Evolutionary conservation across 2,329 filamentous ascomycete species (phyloP).

Genomic region (Lachnellula arida): DNA sequence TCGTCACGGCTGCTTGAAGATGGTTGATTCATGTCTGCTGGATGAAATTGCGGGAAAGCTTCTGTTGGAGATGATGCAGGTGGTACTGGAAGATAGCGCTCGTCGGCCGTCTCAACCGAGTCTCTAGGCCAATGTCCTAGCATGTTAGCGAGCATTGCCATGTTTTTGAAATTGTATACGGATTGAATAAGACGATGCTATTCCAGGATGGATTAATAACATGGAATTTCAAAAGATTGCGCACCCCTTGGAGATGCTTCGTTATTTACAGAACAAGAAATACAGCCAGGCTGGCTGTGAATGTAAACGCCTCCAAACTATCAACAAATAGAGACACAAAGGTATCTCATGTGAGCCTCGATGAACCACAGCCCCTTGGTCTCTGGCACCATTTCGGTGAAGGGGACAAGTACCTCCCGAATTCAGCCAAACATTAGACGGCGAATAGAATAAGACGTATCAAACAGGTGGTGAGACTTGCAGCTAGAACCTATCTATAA

Average conservation of each 20-base stretch:
- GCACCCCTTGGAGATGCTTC: background rate
- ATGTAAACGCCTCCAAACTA: background rate
- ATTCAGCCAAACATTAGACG: background rate
- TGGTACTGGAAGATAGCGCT: background rate
- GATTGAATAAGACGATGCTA: background rate
- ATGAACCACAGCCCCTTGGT: background rate
- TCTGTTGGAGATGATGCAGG: background rate
- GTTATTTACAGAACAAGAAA: background rate
- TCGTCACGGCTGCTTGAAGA: slow-evolving; percentile 6
- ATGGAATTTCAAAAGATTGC: background rate
- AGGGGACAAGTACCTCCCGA: background rate
- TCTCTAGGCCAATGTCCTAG: background rate
- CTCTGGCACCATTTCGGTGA: background rate
- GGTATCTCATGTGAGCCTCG: background rate
- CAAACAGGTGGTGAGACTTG: background rate
- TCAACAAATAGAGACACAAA: too few species aligned
- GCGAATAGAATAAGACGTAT: background rate
- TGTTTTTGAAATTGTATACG: background rate
- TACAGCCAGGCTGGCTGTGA: background rate
- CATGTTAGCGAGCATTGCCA: background rate
- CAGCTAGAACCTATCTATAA: background rate
- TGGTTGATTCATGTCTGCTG: background rate
- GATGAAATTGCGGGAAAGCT: background rate
- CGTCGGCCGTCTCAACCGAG: background rate
- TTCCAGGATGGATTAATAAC: background rate